phyloP scores from a whole-genome alignment of 495 filamentous ascomycete species.

The Cairneyella variabilis region DNA sequence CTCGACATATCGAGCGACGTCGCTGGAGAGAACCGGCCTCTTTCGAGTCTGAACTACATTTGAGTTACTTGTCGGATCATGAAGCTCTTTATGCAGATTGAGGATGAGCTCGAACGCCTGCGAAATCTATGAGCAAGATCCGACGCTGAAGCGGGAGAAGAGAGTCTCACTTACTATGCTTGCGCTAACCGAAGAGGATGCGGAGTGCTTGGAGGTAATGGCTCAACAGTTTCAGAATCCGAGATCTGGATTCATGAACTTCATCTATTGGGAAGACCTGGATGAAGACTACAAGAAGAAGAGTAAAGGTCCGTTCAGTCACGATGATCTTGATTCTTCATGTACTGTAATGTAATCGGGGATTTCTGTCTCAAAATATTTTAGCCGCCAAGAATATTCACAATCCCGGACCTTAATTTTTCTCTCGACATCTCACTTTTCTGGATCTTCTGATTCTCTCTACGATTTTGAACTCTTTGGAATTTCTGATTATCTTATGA shows the following conservation, averaged over 20 bases:
- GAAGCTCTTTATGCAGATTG: slow-evolving; percentile 18
- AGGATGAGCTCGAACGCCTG: slow-evolving; percentile 23
- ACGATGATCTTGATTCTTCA: too few species aligned
- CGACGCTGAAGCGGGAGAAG: slow-evolving; percentile 19
- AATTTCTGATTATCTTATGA: too few species aligned
- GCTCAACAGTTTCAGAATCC: slow-evolving; percentile 27
- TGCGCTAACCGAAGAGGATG: slow-evolving; percentile 24
- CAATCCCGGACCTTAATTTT: too few species aligned
- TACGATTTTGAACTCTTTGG: too few species aligned
- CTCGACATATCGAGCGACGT: slow-evolving; percentile 29
- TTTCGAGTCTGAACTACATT: slow-evolving; percentile 31
- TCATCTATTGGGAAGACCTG: slow-evolving; percentile 34
- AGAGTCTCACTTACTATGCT: slow-evolving; percentile 20
- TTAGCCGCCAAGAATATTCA: too few species aligned
- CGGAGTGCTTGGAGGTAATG: slow-evolving; percentile 31
- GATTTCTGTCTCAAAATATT: too few species aligned
- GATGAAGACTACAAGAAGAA: background rate
- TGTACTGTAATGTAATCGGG: too few species aligned
- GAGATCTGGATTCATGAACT: slow-evolving; percentile 24
- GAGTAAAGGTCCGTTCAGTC: background rate
- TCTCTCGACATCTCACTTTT: too few species aligned
- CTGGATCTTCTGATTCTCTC: too few species aligned
- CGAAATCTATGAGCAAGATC: slow-evolving; percentile 22
- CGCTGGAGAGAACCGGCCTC: slow-evolving; percentile 22
- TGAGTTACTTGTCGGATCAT: slow-evolving; percentile 25